Base-by-base conservation (phyloP, 805 yeast genomes). In the Wickerhamia fluorescens region DNA sequence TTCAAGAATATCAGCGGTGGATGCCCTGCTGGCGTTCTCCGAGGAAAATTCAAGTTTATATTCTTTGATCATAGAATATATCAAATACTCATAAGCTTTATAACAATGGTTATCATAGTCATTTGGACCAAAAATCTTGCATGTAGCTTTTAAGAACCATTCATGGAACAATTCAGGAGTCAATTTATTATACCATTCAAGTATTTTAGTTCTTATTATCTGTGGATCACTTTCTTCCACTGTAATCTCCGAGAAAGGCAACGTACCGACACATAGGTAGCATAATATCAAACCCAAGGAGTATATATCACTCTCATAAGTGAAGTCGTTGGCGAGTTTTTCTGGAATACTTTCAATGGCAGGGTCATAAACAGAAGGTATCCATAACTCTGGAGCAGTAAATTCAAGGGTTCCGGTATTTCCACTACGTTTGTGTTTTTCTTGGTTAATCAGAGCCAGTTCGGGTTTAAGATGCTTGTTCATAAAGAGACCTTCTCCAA, bases 341-440 rank as follows among this genome's bases (percentile, higher is more conserved):
- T 70, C 60, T 12, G 42, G 38, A 5, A 58, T 70, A 2, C 48
- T 36, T 4, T 44, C 43, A 17, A 39, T 13, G 24, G 36, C 14
- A 23, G 50, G 48, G 19, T 44, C 47, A 22, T 31, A 32, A 17
- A 37, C 36, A 6, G 52, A 39, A 23, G 37, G 46, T 2, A 62
- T 47, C 42, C 85, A 66, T 7, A 83, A 61, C 42, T 86, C 95
- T 0, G 96, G 96, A 1, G 95, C 95, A 13, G 86, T 77, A 43
- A 76, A 87, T 45, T 86, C 96, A 6, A 86, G 45, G 0, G 96
- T 87, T 0, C 96, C 96, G 0, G 96, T 87, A 24, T 77, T 72
- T 0, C 96, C 96, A 4, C 87, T 77, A 1, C 88, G 77, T 7
- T 66, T 64, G 27, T 87, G 59, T 23, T 21, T 19, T 6, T 31